phyloP scores from a whole-genome alignment of 345 rosid genomes.

The Zanthoxylum bungeanum region DNA sequence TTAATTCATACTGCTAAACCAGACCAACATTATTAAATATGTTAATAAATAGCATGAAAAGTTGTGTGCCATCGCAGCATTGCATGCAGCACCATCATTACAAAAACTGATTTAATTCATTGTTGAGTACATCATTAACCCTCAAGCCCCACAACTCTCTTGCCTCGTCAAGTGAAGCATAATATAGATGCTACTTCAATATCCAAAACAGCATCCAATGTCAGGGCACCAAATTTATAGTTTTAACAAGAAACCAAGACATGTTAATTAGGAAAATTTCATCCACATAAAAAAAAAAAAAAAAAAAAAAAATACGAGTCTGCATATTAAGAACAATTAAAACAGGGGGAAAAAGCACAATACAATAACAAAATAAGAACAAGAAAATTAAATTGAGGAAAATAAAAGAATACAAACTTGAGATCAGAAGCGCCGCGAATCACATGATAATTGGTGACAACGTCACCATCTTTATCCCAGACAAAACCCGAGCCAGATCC shows the following conservation, averaged over 20 bases:
- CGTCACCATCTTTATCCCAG: slow-evolving; percentile 80
- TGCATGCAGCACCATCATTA: background rate
- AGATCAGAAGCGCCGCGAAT: slow-evolving; percentile 98
- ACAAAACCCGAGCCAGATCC: slow-evolving; percentile 97
- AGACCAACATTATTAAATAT: background rate
- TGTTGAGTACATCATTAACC: background rate
- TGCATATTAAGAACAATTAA: too few relatives aligned
- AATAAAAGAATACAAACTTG: slow-evolving; percentile 43
- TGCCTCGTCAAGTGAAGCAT: background rate
- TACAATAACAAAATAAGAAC: background rate
- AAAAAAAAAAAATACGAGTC: too few relatives aligned
- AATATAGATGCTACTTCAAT: background rate
- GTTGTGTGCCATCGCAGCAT: background rate
- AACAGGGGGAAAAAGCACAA: too few relatives aligned
- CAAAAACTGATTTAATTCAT: background rate
- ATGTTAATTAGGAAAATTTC: background rate
- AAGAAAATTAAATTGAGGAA: too few relatives aligned
- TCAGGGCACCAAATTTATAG: background rate
- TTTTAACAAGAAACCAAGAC: background rate
- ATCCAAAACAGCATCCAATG: background rate
- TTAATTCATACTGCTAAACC: background rate
- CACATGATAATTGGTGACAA: slow-evolving; percentile 93
- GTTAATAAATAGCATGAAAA: background rate
- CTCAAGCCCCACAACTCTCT: too few relatives aligned
- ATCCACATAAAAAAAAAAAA: too few relatives aligned